These are phyloP conservation scores for Albophoma yamanashiensis DNA, from an alignment of 2,329 filamentous ascomycete genomes.

Conservation along the genomic window DNA sequence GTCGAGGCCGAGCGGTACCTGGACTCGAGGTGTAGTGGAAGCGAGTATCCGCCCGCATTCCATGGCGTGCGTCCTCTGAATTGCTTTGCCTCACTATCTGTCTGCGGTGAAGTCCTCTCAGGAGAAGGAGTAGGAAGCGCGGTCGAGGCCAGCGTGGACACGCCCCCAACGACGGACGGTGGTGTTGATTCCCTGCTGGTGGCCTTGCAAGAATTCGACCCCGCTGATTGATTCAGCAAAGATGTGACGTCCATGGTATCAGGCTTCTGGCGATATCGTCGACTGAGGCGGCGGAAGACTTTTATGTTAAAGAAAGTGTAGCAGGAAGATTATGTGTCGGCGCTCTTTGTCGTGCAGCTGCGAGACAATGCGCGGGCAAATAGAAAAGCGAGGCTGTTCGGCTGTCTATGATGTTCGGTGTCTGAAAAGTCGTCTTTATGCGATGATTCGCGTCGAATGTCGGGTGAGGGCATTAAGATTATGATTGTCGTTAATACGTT, in stretches of 20 bases:
- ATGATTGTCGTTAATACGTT: neutral
- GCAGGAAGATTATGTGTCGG: neutral
- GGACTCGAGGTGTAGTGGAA: slow-evolving; percentile 29
- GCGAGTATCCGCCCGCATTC: slow-evolving; percentile 38
- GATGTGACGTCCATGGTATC: slow-evolving; percentile 29
- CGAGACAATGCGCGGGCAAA: neutral
- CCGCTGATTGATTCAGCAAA: slow-evolving; percentile 25
- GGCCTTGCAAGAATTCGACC: slow-evolving; percentile 1
- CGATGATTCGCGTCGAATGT: neutral
- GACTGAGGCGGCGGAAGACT: neutral
- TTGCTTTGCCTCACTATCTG: slow-evolving; percentile 10
- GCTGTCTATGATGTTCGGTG: too few relatives aligned
- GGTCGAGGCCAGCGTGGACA: slow-evolving; percentile 2
- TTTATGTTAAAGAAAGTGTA: neutral
- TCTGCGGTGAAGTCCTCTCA: slow-evolving; percentile 15
- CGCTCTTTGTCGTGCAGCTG: neutral
- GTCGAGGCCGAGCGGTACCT: slow-evolving; percentile 17
- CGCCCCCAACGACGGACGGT: neutral
- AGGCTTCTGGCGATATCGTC: neutral
- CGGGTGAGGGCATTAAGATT: neutral
- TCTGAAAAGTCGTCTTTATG: neutral
- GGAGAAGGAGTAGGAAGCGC: slow-evolving; percentile 23
- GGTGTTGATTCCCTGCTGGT: slow-evolving; percentile 6
- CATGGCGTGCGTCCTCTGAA: slow-evolving; percentile 32
- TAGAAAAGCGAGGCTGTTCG: neutral